Percentiles rank a stretch among this genome's conserved stretches.
phyloP scores from a whole-genome alignment of 805 yeast species.

The Isabelozyma pseudorhagii region DNA sequence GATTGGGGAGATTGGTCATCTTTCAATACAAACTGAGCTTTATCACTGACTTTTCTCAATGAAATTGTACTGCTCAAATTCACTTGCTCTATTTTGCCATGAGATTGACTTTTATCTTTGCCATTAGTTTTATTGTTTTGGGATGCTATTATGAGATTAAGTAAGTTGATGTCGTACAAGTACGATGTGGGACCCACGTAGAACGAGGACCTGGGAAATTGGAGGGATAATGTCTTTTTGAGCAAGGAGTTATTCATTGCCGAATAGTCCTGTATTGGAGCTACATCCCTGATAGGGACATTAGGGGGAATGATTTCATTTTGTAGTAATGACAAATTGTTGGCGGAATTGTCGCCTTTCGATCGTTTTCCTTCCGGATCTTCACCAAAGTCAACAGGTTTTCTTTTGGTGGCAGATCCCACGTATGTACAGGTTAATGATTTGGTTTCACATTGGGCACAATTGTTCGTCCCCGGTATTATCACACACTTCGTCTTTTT shows the following conservation, averaged over 20 bases:
- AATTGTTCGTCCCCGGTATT: constrained; percentile 57
- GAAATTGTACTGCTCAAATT: constrained; percentile 64
- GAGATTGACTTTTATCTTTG: constrained; percentile 3
- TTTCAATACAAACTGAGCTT: constrained; percentile 70
- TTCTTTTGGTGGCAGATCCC: constrained; percentile 49
- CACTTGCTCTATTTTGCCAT: constrained; percentile 69
- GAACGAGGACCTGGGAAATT: constrained; percentile 86
- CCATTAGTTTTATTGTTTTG: constrained; percentile 21
- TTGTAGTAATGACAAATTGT: constrained; percentile 4
- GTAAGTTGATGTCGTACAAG: constrained; percentile 67
- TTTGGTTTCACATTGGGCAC: constrained; percentile 75
- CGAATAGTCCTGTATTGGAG: constrained; percentile 68
- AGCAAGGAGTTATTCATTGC: constrained; percentile 59
- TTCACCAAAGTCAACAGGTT: constrained; percentile 13
- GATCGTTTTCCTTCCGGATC: constrained; percentile 19
- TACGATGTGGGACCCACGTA: constrained; percentile 83
- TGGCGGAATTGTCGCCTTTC: constrained; percentile 11
- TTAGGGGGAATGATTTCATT: constrained; percentile 32
- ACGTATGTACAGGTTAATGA: constrained; percentile 72
- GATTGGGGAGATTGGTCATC: constrained; percentile 77
- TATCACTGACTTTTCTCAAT: constrained; percentile 74
- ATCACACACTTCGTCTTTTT: constrained; percentile 77
- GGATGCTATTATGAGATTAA: constrained; percentile 53
- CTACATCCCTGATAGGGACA: constrained; percentile 48
- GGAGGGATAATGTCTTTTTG: constrained; percentile 69